Evolutionary conservation across 352 stramenopile species (phyloP), one percentile per base, ranked within the genome.

Genomic region (Pythium rhizo-oryzae): DNA sequence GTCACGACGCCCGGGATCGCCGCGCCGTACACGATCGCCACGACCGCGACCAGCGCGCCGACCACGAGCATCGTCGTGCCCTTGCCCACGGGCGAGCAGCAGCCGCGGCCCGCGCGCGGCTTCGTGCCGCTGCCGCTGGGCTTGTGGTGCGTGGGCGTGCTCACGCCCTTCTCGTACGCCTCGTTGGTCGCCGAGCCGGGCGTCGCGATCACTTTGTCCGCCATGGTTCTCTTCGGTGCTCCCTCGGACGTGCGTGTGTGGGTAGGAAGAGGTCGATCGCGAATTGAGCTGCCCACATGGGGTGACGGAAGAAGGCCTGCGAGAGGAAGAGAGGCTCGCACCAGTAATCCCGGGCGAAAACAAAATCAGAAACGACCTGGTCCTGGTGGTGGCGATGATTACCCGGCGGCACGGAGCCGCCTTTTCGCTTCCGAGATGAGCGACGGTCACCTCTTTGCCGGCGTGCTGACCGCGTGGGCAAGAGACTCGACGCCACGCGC

Each of bases 11-110:
- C 59, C 0, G 85, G 82, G 37, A 93, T 21, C 43, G 75, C 80
- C 35, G 76, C 73, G 69, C 80, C 77, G 67, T 85, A 90, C 30
- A 87, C 65, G 49, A 92, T 79, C 28, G 67, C 73, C n/a, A 79
- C 23, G 46, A 89, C 57, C 19, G 84, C 54, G 11, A 85, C 69
- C 18, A 86, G 50, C 25, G 39, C 71, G 24, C 77, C 83, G 41
- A 81, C 43, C 30, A 56, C 60, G 47, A 87, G 76, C 28, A 84
- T 65, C 72, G 74, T 33, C 46, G 46, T 52, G 46, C 37, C 37
- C 37, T 43, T 43, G 37, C 37, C 44, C 44, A 60, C 54, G 9
- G 54, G 54, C 7, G 54, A 35, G 54, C 54, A 60, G 54, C 54
- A 60, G 19, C 54, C 54, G 6, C 54, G 19, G 15, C 37, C 11